These are phyloP conservation scores for Eucalyptus polyanthemos DNA, from an alignment of 345 rosid genomes.

Conservation along the genomic window DNA sequence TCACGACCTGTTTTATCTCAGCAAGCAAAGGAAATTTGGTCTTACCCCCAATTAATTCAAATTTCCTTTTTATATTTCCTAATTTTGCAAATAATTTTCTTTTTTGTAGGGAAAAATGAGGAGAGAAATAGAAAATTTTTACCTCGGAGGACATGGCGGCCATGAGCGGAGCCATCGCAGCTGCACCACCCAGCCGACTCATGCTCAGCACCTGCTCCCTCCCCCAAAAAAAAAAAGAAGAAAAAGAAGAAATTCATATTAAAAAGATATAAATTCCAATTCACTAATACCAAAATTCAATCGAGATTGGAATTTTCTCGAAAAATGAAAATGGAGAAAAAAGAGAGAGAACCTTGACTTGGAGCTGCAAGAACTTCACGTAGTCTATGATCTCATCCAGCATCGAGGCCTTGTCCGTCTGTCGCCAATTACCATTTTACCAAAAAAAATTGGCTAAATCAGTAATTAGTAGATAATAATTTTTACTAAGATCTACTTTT, in stretches of 20 bases:
- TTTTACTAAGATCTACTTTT: background rate
- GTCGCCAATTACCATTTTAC: background rate
- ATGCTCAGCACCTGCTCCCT: slow-evolving; percentile 69
- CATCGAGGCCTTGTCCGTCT: slow-evolving; percentile 99
- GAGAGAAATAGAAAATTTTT: background rate
- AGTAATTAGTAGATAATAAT: background rate
- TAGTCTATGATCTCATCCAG: slow-evolving; percentile 98
- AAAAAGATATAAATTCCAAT: slow-evolving; percentile 7
- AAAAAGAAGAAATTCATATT: background rate
- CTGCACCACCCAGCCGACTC: slow-evolving; percentile 89
- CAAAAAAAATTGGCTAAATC: background rate
- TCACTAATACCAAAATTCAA: background rate
- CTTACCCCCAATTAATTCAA: too few relatives aligned
- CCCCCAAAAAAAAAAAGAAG: accelerated
- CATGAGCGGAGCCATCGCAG: slow-evolving; percentile 73
- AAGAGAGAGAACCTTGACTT: slow-evolving; percentile 63
- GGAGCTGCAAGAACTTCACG: slow-evolving; percentile 97
- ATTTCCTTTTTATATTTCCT: background rate
- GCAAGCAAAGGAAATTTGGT: too few relatives aligned
- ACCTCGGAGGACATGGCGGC: slow-evolving; percentile 77
- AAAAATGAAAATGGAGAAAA: background rate
- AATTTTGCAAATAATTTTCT: background rate
- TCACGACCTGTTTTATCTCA: too few relatives aligned
- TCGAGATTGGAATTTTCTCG: background rate
- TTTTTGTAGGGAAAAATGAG: background rate